These are phyloP conservation scores for Leccinum colubrinum DNA, from an alignment of 1,284 basidiomycete species.

Conservation along the genomic window DNA sequence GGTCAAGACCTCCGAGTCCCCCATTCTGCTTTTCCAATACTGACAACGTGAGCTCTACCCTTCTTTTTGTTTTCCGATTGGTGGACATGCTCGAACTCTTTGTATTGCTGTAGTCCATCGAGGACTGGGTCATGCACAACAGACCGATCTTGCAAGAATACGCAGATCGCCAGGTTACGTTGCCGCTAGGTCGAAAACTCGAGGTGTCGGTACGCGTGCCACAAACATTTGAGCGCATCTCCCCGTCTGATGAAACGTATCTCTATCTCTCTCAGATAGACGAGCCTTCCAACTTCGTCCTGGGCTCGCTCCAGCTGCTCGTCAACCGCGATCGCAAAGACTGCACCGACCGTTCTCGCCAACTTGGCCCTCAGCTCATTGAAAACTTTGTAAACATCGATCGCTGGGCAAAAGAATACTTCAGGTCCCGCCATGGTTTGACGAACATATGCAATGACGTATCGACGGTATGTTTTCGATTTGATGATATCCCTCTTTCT, in stretches of 20 bases:
- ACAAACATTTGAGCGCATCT: not conserved
- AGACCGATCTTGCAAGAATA: conserved; percentile 27
- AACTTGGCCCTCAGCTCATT: conserved; percentile 30
- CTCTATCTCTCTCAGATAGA: conserved; percentile 17
- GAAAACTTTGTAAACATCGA: conserved; percentile 33
- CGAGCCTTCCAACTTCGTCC: conserved; percentile 25
- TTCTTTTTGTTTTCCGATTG: not conserved
- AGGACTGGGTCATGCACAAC: conserved; percentile 25
- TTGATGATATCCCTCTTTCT: not conserved
- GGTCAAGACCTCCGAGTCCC: conserved; percentile 1
- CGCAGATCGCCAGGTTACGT: conserved; percentile 26
- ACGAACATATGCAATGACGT: conserved; percentile 17
- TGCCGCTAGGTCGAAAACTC: conserved; percentile 26
- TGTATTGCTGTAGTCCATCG: conserved; percentile 8
- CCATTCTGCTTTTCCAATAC: not conserved
- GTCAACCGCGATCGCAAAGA: conserved; percentile 26
- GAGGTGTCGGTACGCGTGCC: conserved; percentile 23
- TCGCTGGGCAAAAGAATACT: conserved; percentile 28
- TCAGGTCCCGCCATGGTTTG: conserved; percentile 21
- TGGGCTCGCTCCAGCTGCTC: conserved; percentile 29
- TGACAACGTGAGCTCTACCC: conserved; percentile 9
- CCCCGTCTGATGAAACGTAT: conserved; percentile 4
- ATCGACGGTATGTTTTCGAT: conserved; percentile 17
- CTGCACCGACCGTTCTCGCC: conserved; percentile 16
- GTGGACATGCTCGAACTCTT: not conserved